These are phyloP conservation scores for Scedosporium apiospermum DNA, from an alignment of 2,329 filamentous ascomycete genomes.

Conservation along the genomic window DNA sequence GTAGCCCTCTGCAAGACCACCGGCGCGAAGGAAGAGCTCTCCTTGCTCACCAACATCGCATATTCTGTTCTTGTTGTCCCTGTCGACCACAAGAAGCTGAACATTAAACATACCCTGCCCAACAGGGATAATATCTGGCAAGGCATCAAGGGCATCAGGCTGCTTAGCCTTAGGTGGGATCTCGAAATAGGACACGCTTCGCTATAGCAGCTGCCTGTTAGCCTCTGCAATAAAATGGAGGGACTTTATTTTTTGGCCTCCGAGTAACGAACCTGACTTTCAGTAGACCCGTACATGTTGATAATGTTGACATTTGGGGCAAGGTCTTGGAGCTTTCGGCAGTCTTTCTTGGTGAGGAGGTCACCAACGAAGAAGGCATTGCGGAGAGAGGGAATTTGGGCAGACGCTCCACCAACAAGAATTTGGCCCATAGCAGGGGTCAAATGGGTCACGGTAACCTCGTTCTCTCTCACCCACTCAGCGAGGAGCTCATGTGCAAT, in stretches of 20 bases:
- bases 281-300: slow-evolving; percentile 85
- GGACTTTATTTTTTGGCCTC: no score
- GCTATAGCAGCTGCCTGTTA: slow-evolving; percentile 21
- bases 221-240: no score
- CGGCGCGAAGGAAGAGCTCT: slow-evolving; percentile 75
- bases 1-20: slow-evolving; percentile 76
- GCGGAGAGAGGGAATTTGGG: no score
- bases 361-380: slow-evolving; percentile 85
- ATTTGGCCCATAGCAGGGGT: no score
- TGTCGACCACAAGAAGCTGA: slow-evolving; percentile 76
- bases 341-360: slow-evolving; percentile 76
- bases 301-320: slow-evolving; percentile 67
- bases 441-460: no score
- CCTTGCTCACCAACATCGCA: slow-evolving; percentile 76
- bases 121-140: slow-evolving; percentile 66
- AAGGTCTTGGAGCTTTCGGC: slow-evolving; percentile 62
- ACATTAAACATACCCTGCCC: slow-evolving; percentile 84
- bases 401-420: no score
- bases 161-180: slow-evolving; percentile 57
- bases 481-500: no score
- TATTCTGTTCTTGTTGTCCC: slow-evolving; percentile 53
- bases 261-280: slow-evolving; percentile 40
- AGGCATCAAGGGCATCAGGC: slow-evolving; percentile 34
- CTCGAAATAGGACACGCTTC: slow-evolving; percentile 75
- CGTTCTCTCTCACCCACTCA: no score